Evolutionary conservation across 345 rosid genomes (phyloP).

Genomic region (Sisymbrium irio): DNA sequence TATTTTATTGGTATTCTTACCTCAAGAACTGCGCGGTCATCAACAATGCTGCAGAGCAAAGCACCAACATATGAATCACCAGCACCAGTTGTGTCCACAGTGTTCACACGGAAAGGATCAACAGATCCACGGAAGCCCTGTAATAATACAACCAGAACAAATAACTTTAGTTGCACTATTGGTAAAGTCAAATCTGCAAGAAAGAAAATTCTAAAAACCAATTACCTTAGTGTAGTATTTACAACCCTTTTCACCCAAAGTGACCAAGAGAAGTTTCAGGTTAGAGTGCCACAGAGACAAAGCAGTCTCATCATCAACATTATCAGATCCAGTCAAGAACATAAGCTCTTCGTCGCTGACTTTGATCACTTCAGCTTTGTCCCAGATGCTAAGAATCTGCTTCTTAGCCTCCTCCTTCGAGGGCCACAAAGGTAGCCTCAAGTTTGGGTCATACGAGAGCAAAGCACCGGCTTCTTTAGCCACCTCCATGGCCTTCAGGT

Average conservation of each 20-base stretch:
- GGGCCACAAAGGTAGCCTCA: conserved; percentile 93
- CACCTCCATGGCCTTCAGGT: conserved; percentile 84
- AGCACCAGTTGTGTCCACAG: conserved; percentile 95
- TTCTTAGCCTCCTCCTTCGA: conserved; percentile 79
- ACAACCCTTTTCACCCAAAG: conserved; percentile 95
- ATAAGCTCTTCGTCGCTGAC: conserved; percentile 93
- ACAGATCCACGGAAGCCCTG: conserved; percentile 80
- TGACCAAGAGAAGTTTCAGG: conserved; percentile 81
- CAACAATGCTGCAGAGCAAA: conserved; percentile 71
- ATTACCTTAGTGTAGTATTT: conserved; percentile 89
- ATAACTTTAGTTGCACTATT: background rate
- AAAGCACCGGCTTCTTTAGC: conserved; percentile 88
- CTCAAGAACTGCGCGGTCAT: conserved; percentile 67
- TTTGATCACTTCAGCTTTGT: conserved; percentile 89
- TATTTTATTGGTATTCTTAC: conserved; percentile 28
- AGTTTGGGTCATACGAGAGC: conserved; percentile 93
- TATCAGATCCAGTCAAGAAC: conserved; percentile 83
- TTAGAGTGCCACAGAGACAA: conserved; percentile 84
- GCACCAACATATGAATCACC: conserved; percentile 96
- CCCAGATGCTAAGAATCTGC: conserved; percentile 96
- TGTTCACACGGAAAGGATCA: conserved; percentile 67
- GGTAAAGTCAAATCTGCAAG: background rate
- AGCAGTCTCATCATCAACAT: conserved; percentile 73
- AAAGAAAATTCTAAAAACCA: background rate
- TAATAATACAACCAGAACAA: background rate